Evolutionary conservation across 140 eudicot species (phyloP).

Genomic region (Artemisia princeps): DNA sequence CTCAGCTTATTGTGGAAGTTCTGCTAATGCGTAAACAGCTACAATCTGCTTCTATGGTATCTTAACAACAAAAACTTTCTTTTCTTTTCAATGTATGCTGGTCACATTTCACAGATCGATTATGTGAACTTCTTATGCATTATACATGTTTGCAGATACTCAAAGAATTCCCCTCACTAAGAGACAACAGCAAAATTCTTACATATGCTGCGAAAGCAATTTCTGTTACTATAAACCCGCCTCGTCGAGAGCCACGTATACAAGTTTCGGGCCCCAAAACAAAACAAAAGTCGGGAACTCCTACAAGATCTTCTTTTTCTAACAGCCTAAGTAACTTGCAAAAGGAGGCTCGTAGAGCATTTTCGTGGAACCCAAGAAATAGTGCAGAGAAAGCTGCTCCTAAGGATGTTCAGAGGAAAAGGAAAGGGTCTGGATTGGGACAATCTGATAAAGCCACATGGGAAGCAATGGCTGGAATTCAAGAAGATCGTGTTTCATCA

Average conservation of each 20-base stretch:
- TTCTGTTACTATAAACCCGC: constrained; percentile 63
- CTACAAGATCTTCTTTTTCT: constrained; percentile 59
- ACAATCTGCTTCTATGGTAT: constrained; percentile 88
- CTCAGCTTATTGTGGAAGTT: constrained; percentile 87
- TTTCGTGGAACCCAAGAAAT: constrained; percentile 89
- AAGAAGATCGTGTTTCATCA: constrained; percentile 73
- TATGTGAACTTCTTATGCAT: constrained; percentile 11
- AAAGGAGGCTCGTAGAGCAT: constrained; percentile 92
- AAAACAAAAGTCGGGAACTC: constrained; percentile 73
- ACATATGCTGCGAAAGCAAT: constrained; percentile 91
- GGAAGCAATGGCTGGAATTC: constrained; percentile 98
- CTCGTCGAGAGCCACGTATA: constrained; percentile 73
- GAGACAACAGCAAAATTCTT: constrained; percentile 66
- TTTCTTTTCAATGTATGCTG: constrained; percentile 1
- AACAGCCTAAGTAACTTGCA: constrained; percentile 89
- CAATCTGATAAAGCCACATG: constrained; percentile 78
- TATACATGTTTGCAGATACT: constrained; percentile 54
- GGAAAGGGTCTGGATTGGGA: constrained; percentile 78
- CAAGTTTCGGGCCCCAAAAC: constrained; percentile 65
- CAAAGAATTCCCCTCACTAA: constrained; percentile 80
- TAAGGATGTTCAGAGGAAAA: constrained; percentile 77
- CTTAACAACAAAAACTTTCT: constrained; percentile 1
- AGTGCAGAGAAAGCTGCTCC: constrained; percentile 65
- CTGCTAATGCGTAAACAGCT: constrained; percentile 95
- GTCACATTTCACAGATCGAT: constrained; percentile 8